Evolutionary conservation across 1,284 basidiomycete genomes (phyloP), one percentile per base, ranked within the genome.

Genomic region (Rugosomyces carneus): DNA sequence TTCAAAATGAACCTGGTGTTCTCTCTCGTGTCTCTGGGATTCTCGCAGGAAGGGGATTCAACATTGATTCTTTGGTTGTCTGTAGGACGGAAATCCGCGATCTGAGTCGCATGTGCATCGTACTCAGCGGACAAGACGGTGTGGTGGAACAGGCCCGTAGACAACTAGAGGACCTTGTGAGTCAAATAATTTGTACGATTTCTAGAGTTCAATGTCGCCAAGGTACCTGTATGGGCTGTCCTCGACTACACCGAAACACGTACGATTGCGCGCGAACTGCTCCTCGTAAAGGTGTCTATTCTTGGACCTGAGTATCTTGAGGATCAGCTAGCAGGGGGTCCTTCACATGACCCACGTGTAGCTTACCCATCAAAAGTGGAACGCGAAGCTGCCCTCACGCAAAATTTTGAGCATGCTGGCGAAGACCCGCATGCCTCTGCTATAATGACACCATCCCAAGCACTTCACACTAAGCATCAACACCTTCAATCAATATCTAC

Each of bases 1-100:
- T 99, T 5, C 96, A 99, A 70, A 98, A 99, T 65, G 96, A 99
- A 69, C 96, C 96, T 1, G 96, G 96, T 65, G 96, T 99, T 15
- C 78, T 99, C 16, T 97, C 95, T 18, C 87, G 96, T 55, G 94
- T 99, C 1, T 95, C 95, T 4, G 96, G 96, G 53, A 98, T 95
- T 56, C 79, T 99, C 23, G 96, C 96, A 18, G 96, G 92, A 34
- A 77, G 96, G 54, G 96, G 96, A 1, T 97, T 99, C 76, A 99
- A 99, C 75, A 97, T 95, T 60, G 96, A 99, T 70, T 98, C 94
- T 15, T 78, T 99, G 50, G 96, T 99, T 56, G 96, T 99, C 18
- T 99, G 96, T 69, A 83, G 91, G 48, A 99, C 96, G 37, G 96
- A 99, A 69, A 93, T 99, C 56, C 84, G 90, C 48, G 96, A 99